phyloP scores from a whole-genome alignment of 1,284 basidiomycete genomes.

The Cryptococcus sp. region DNA sequence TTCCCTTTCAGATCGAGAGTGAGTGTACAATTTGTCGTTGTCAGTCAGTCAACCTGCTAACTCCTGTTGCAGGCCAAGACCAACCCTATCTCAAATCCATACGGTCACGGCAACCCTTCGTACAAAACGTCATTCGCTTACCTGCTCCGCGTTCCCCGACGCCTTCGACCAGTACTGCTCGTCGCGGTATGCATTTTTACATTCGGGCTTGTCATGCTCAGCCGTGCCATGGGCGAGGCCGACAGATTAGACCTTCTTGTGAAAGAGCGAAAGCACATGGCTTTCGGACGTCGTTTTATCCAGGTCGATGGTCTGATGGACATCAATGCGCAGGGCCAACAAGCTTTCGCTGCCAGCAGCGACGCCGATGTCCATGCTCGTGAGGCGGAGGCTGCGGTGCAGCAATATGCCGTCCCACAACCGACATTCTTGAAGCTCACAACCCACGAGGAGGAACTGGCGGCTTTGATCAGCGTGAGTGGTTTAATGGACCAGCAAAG shows the following conservation, averaged over 20 bases:
- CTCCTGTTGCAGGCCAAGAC: conserved; percentile 8
- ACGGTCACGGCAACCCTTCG: conserved; percentile 13
- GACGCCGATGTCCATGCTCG: conserved; percentile 6
- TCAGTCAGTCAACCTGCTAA: neutral
- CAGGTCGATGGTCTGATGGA: conserved; percentile 12
- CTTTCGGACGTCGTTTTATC: conserved; percentile 15
- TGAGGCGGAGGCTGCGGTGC: conserved; percentile 10
- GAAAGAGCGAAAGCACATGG: conserved; percentile 4
- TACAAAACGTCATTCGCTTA: conserved; percentile 23
- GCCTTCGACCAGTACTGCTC: conserved; percentile 35
- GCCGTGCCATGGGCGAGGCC: conserved; percentile 19
- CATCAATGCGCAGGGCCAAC: conserved; percentile 16
- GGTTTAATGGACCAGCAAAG: too few relatives aligned
- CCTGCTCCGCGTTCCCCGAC: conserved; percentile 39
- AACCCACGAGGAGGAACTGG: conserved; percentile 64
- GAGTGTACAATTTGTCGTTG: conserved; percentile 4
- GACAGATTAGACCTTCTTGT: conserved; percentile 15
- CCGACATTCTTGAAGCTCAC: conserved; percentile 13
- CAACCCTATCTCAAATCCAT: conserved; percentile 28
- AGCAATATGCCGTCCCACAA: conserved; percentile 1
- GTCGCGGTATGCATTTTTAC: conserved; percentile 32
- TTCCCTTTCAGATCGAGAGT: conserved; percentile 18
- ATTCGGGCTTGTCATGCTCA: conserved; percentile 28
- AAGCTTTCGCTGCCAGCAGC: conserved; percentile 4
- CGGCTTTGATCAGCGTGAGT: conserved; percentile 64